Conservation (phyloP, 2,329 filamentous ascomycete species). For the Diplodia seriata region DNA sequence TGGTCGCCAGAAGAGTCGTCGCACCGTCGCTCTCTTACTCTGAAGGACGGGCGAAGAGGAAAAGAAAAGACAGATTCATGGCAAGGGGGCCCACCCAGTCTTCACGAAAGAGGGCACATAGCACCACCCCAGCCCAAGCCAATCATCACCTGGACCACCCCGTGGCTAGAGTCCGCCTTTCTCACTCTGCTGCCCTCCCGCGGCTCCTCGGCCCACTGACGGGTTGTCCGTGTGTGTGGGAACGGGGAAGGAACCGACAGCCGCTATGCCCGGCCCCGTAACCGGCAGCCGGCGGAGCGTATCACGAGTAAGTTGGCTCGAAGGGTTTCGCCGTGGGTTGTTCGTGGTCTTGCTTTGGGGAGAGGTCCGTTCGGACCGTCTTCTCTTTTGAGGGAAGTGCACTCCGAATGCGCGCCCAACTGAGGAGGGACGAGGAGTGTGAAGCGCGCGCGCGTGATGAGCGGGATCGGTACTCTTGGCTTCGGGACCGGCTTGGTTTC, state of each 20-base stretch:
- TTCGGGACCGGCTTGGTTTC: background rate
- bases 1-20: background rate
- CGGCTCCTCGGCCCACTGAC: background rate
- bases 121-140: background rate
- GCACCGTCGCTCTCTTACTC: background rate
- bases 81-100: background rate
- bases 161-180: background rate
- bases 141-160: background rate
- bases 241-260: background rate
- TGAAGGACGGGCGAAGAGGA: background rate
- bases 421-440: background rate
- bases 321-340: background rate
- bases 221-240: background rate
- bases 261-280: background rate
- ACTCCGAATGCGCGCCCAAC: background rate
- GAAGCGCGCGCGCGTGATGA: too few relatives aligned
- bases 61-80: background rate
- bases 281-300: background rate
- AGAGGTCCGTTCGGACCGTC: background rate
- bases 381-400: background rate
- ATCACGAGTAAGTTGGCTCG: background rate
- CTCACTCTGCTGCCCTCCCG: background rate
- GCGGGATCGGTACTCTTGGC: background rate
- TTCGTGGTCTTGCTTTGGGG: background rate
- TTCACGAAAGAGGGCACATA: constrained; percentile 3